These are phyloP conservation scores for Rhizopogon sp. DNA, from an alignment of 768 basidiomycete species.

Conservation along the genomic window DNA sequence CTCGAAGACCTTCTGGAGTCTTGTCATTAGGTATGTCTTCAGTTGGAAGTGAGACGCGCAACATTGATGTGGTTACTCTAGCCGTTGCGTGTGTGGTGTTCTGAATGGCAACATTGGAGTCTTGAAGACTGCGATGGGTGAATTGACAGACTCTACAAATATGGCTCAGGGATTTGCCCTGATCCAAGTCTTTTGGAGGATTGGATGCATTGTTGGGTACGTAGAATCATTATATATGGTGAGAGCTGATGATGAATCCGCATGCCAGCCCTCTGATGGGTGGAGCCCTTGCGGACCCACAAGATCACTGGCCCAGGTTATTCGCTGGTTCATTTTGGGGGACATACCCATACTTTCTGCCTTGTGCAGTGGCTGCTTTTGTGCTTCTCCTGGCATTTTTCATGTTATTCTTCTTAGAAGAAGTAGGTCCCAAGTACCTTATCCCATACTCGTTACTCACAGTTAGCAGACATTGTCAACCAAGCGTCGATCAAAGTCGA, in stretches of 20 bases:
- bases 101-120: slow-evolving; percentile 44
- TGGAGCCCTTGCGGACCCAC: slow-evolving; percentile 50
- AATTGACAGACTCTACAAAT: slow-evolving; percentile 42
- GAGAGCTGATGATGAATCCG: background rate
- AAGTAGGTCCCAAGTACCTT: slow-evolving; percentile 17
- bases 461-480: background rate
- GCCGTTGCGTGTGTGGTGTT: slow-evolving; percentile 30
- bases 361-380: slow-evolving; percentile 20
- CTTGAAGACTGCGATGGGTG: slow-evolving; percentile 68
- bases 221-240: slow-evolving; percentile 1
- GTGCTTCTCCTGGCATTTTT: slow-evolving; percentile 11
- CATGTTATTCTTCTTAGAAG: slow-evolving; percentile 20
- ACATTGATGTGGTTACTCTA: slow-evolving; percentile 1
- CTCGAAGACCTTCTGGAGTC: slow-evolving; percentile 47
- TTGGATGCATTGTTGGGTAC: slow-evolving; percentile 31
- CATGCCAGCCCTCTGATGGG: slow-evolving; percentile 43
- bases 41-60: background rate
- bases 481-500: background rate
- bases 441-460: background rate
- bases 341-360: slow-evolving; percentile 33
- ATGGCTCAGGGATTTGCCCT: slow-evolving; percentile 31
- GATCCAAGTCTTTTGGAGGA: slow-evolving; percentile 23
- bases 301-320: slow-evolving; percentile 45
- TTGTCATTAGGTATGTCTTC: slow-evolving; percentile 50
- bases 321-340: slow-evolving; percentile 39